Evolutionary conservation across 306 rosid genomes (phyloP).

Genomic region (Medicago truncatula): MtrunA17r5.0-ANR NC_053043.1:5989501-5990000

Average conservation of each 20-base stretch:
- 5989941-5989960: too few species aligned
- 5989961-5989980: too few species aligned
- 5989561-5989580: neutral
- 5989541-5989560: neutral
- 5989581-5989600: neutral
- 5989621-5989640: neutral
- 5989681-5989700: constrained; percentile 4
- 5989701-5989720: constrained; percentile 21
- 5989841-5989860: neutral
- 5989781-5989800: neutral
- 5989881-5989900: too few species aligned
- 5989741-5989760: neutral
- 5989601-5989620: neutral
- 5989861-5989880: neutral
- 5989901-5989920: too few species aligned
- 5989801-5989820: neutral
- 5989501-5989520: constrained; percentile 6
- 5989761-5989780: neutral
- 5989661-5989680: constrained; percentile 26
- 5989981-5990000: too few species aligned
- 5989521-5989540: constrained; percentile 1
- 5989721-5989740: constrained; percentile 9
- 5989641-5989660: neutral
- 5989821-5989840: neutral
- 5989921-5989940: neutral